phyloP scores from a whole-genome alignment of 202 grass and related monocot species.

The Saccharum hybrid region DNA sequence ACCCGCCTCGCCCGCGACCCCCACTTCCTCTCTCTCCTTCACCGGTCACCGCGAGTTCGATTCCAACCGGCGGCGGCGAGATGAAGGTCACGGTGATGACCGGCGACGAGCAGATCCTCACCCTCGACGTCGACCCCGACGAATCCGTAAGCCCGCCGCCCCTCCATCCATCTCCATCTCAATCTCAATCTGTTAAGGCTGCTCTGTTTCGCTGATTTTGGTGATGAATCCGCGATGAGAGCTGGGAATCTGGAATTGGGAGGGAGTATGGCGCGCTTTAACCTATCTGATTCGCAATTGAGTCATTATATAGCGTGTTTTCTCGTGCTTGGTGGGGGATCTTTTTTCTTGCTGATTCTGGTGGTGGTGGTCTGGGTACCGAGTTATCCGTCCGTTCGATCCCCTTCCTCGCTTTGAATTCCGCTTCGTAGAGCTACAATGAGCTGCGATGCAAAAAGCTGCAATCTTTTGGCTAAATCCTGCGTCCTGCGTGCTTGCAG shows the following conservation, averaged over 20 bases:
- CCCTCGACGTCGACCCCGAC: too few relatives aligned
- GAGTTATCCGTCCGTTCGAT: background rate
- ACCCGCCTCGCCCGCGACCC: too few relatives aligned
- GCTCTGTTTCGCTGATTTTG: background rate
- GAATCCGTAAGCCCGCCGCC: too few relatives aligned
- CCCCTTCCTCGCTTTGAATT: background rate
- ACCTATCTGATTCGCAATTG: background rate
- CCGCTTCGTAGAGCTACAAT: background rate
- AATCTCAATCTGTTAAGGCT: too few relatives aligned
- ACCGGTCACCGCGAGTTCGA: too few relatives aligned
- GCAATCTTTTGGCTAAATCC: constrained; percentile 8
- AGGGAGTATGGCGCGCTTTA: background rate
- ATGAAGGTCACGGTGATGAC: too few relatives aligned
- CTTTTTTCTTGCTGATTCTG: constrained; percentile 1
- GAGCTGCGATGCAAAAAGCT: constrained; percentile 13
- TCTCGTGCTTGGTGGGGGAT: constrained; percentile 13
- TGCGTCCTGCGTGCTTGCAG: constrained; percentile 39
- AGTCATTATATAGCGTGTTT: background rate
- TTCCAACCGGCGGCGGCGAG: too few relatives aligned
- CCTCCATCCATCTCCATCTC: too few relatives aligned
- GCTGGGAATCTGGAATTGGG: constrained; percentile 16
- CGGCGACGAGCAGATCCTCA: too few relatives aligned
- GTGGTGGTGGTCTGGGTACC: background rate
- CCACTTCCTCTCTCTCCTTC: too few relatives aligned
- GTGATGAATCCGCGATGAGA: constrained; percentile 26